A percentile compares a stretch with the other conserved stretches of the same genome.
Evolutionary conservation across 768 basidiomycete species (phyloP).

Genomic region (Psilocybe tampanensis): DNA sequence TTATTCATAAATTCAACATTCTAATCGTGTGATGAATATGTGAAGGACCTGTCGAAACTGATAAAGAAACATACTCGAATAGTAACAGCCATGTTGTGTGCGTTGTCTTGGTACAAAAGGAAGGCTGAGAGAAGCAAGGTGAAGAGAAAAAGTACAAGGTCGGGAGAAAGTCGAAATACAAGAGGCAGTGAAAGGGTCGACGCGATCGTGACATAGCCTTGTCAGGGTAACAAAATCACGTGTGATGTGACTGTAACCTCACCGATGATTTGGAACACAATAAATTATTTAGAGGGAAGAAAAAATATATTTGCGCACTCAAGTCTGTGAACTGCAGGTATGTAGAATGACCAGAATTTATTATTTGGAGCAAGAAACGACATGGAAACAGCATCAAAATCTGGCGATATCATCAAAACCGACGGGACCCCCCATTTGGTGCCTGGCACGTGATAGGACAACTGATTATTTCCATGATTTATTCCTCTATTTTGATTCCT

Average conservation of each 20-base stretch:
- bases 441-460: conserved; percentile 12
- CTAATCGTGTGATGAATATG: conserved; percentile 33
- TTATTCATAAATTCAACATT: conserved; percentile 93
- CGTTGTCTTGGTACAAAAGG: conserved; percentile 4
- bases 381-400: background rate
- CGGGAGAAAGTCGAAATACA: conserved; percentile 6
- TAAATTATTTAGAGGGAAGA: no score
- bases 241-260: conserved; percentile 7
- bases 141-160: conserved; percentile 13
- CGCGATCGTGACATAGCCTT: conserved; percentile 21
- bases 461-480: conserved; percentile 9
- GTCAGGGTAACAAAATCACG: conserved; percentile 12
- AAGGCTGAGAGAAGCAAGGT: conserved; percentile 2
- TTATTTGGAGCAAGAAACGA: background rate
- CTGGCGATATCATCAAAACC: background rate
- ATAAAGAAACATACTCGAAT: conserved; percentile 53
- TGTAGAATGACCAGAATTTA: no score
- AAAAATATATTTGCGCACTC: no score
- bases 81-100: conserved; percentile 56
- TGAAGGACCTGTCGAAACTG: background rate
- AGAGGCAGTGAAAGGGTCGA: conserved; percentile 4
- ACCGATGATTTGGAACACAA: no score
- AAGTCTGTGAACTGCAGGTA: no score
- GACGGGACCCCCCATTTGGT: background rate
- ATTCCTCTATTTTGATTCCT: conserved; percentile 14